phyloP scores from a whole-genome alignment of 2,329 filamentous ascomycete species.

The Pseudogymnoascus sp. region DNA sequence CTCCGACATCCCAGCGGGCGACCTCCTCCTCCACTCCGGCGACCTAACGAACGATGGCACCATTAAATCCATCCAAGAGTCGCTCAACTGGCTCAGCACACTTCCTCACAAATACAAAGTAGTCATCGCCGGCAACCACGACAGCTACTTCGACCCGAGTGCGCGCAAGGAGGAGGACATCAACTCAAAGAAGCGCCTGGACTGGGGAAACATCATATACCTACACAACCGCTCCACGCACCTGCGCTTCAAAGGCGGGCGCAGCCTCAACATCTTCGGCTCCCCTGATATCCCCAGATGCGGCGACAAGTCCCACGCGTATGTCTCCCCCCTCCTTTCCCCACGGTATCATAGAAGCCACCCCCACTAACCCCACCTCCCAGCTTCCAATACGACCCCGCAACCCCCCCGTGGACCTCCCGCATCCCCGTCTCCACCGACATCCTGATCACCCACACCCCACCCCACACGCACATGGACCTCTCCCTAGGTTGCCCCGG shows the following conservation, averaged over 20 bases:
- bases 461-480: constrained; percentile 48
- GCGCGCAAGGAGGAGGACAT: constrained; percentile 48
- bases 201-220: constrained; percentile 62
- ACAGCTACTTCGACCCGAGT: constrained; percentile 68
- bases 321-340: constrained; percentile 12
- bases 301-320: constrained; percentile 62
- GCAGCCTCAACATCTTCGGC: constrained; percentile 67
- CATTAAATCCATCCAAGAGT: constrained; percentile 65
- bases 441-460: constrained; percentile 59
- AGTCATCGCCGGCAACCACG: constrained; percentile 81
- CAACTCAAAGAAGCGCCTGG: constrained; percentile 42
- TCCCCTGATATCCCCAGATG: constrained; percentile 72
- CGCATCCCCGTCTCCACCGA: constrained; percentile 53
- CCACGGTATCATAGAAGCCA: too few relatives aligned
- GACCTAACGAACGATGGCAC: constrained; percentile 73
- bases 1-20: constrained; percentile 60
- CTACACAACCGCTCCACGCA: constrained; percentile 62
- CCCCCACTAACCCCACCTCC: constrained; percentile 10
- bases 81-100: constrained; percentile 72
- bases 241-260: constrained; percentile 52
- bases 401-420: constrained; percentile 51
- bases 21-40: constrained; percentile 83
- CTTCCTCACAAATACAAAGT: constrained; percentile 75
- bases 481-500: constrained; percentile 50
- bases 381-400: constrained; percentile 52